phyloP scores from a whole-genome alignment of 169 alveolate genomes.

The Perkinsus chesapeaki region DNA sequence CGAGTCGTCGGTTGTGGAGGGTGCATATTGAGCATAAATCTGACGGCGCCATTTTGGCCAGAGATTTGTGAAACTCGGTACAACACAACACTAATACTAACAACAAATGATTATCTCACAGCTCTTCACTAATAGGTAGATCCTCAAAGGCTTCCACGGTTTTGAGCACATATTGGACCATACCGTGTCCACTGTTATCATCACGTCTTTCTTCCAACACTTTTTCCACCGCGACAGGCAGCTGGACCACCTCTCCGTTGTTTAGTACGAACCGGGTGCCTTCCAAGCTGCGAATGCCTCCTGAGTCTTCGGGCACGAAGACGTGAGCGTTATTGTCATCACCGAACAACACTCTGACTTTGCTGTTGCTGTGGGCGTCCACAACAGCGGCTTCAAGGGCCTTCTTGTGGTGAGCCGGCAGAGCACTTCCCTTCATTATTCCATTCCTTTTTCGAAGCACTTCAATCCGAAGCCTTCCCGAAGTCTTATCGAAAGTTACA shows the following conservation, averaged over 20 bases:
- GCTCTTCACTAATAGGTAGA: not conserved
- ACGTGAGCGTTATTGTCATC: not conserved
- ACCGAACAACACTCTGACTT: not conserved
- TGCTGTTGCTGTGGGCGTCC: not conserved
- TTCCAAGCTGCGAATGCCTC: not conserved
- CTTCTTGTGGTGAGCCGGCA: not conserved
- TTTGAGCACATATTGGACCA: not conserved
- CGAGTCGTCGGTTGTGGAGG: too few relatives aligned
- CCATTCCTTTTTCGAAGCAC: not conserved
- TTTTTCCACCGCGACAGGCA: not conserved
- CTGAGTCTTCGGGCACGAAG: not conserved
- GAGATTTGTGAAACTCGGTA: not conserved
- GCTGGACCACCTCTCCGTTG: not conserved
- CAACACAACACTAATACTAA: not conserved
- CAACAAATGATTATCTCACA: not conserved
- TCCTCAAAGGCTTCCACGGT: not conserved
- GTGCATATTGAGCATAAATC: too few relatives aligned
- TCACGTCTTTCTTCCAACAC: not conserved
- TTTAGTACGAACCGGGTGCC: not conserved
- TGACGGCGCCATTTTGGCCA: too few relatives aligned
- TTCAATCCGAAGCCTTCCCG: not conserved
- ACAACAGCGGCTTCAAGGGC: not conserved
- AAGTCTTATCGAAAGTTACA: not conserved
- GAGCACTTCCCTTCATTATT: not conserved
- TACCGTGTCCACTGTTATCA: not conserved